Base-by-base conservation (phyloP, 192 early-diverging fungal genomes). In the Coemansia sp. region DNA sequence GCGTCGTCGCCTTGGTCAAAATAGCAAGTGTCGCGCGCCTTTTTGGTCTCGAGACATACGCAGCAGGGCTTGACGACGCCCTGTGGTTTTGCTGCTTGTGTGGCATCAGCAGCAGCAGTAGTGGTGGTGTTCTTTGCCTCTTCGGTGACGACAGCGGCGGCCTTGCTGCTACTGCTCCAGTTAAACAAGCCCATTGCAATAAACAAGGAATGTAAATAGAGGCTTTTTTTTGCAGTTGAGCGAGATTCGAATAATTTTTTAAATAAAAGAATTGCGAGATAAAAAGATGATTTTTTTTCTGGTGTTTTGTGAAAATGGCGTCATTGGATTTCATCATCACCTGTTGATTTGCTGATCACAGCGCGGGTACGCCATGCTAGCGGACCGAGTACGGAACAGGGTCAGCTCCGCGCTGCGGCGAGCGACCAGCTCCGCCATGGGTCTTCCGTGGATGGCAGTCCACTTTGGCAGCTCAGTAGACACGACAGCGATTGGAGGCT, bases 61-160 rank as follows among this genome's bases (percentile, higher is more conserved):
- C 96, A 98, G 86, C 96, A 98, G 22, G 96, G 96, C 82, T 96
- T 97, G 72, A 88, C 51, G n/a, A n/a, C n/a, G n/a, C n/a, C n/a
- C n/a, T n/a, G n/a, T n/a, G n/a, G n/a, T n/a, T n/a, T n/a, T n/a
- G n/a, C n/a, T n/a, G n/a, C n/a, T n/a, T n/a, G n/a, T n/a, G n/a
- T n/a, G n/a, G n/a, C n/a, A n/a, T n/a, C n/a, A n/a, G n/a, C n/a
- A n/a, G n/a, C n/a, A n/a, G n/a, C n/a, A 49, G 40, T 38, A 36
- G 59, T 32, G 31, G 40, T 19, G n/a, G 19, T 12, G 27, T 27
- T 19, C 27, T 27, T 36, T 60, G 59, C 7, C 7, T 46, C 27
- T 45, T 56, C 29, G 14, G 25, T 24, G 0, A n/a, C 45, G 4
- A 22, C 60, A 3, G 25, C 42, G 8, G 46, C 46, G 47, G 11